Evolutionary conservation across 352 stramenopile genomes (phyloP).

Genomic region (Pythium grandisporangium): DNA sequence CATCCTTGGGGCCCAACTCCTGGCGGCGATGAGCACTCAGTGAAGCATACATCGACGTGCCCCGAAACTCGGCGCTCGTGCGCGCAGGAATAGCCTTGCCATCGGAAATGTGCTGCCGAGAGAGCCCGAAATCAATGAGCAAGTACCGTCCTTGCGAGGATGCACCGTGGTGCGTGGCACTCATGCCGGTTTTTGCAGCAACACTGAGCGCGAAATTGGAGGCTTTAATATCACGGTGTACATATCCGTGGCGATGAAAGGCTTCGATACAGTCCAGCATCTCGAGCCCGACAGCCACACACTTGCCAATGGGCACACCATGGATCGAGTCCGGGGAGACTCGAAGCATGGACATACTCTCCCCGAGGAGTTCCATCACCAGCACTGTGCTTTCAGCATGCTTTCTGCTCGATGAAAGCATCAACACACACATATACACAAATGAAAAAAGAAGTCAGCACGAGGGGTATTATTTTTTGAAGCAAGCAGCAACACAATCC

Average conservation of each 20-base stretch:
- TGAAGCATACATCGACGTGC: slow-evolving; percentile 86
- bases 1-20: slow-evolving; percentile 76
- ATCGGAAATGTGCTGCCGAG: slow-evolving; percentile 62
- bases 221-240: slow-evolving; percentile 86
- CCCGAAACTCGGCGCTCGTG: slow-evolving; percentile 68
- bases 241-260: slow-evolving; percentile 79
- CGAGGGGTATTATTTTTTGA: too few relatives aligned
- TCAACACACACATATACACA: not conserved
- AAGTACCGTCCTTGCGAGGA: slow-evolving; percentile 40
- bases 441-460: not conserved
- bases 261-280: slow-evolving; percentile 86
- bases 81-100: slow-evolving; percentile 55
- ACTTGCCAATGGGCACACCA: slow-evolving; percentile 59
- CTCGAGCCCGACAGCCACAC: slow-evolving; percentile 65
- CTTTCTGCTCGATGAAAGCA: slow-evolving; percentile 31
- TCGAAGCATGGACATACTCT: slow-evolving; percentile 86
- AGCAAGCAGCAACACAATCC: too few relatives aligned
- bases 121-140: slow-evolving; percentile 82
- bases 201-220: slow-evolving; percentile 82
- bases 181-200: too few relatives aligned
- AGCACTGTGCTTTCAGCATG: slow-evolving; percentile 81
- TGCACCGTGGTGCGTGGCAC: slow-evolving; percentile 22
- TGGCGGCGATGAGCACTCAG: slow-evolving; percentile 73
- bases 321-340: slow-evolving; percentile 72
- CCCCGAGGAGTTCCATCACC: slow-evolving; percentile 82